phyloP scores from a whole-genome alignment of 768 basidiomycete species.

The Collybia sp. region DNA sequence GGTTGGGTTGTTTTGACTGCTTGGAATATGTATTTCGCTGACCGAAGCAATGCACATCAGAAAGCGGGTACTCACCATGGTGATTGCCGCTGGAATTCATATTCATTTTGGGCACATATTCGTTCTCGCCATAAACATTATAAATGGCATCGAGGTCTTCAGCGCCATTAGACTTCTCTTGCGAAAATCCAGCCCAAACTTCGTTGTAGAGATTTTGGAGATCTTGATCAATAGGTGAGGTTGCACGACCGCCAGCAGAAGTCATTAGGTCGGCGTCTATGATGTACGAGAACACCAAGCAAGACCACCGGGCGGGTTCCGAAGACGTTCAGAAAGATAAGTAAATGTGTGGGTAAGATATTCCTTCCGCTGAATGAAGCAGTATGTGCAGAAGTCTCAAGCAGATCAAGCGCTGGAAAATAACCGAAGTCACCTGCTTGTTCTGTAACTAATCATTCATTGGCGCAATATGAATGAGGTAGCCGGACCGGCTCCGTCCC shows the following conservation, averaged over 20 bases:
- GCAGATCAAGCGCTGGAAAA: too few species aligned
- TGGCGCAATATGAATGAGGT: too few species aligned
- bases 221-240: conserved; percentile 60
- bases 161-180: conserved; percentile 28
- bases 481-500: too few species aligned
- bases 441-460: too few species aligned
- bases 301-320: too few species aligned
- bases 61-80: conserved; percentile 9
- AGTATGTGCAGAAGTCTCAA: too few species aligned
- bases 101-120: conserved; percentile 2
- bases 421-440: too few species aligned
- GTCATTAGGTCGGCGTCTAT: too few species aligned
- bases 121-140: conserved; percentile 26
- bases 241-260: conserved; percentile 10
- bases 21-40: neutral
- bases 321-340: too few species aligned
- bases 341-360: too few species aligned
- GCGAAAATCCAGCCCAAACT: conserved; percentile 65
- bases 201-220: conserved; percentile 72
- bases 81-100: conserved; percentile 13
- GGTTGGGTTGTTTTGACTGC: neutral
- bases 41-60: neutral
- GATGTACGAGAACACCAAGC: too few species aligned
- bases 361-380: too few species aligned
- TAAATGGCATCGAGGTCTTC: conserved; percentile 33